A percentile compares a stretch with the other conserved stretches of the same genome.
Evolutionary conservation across 2,329 filamentous ascomycete genomes (phyloP).

Genomic region (Blastomyces parvus): DNA sequence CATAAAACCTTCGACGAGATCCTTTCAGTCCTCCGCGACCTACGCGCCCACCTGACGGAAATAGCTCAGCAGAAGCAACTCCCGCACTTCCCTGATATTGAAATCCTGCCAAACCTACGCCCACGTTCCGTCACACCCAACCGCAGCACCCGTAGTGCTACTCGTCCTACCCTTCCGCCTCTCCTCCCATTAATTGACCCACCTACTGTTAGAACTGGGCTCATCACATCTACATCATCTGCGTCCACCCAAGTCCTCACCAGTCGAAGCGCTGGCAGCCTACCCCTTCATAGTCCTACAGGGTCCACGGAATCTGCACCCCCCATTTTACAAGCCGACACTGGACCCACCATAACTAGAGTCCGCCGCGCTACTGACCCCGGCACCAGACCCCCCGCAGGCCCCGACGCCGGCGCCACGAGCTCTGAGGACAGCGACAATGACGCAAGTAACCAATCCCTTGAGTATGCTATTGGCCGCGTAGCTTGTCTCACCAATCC

Average conservation of each 20-base stretch:
- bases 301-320: neutral
- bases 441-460: neutral
- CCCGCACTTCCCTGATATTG: slow-evolving; percentile 31
- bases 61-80: slow-evolving; percentile 13
- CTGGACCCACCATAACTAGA: neutral
- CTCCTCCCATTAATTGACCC: neutral
- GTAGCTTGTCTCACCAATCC: neutral
- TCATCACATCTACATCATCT: neutral
- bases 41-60: slow-evolving; percentile 19
- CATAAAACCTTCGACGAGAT: slow-evolving; percentile 26
- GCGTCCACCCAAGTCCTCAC: neutral
- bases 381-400: neutral
- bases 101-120: slow-evolving; percentile 30
- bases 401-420: neutral
- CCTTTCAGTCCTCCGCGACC: slow-evolving; percentile 20
- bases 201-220: neutral
- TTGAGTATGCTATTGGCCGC: neutral
- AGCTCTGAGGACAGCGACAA: neutral
- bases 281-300: neutral
- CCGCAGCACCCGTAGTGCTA: neutral
- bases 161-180: neutral
- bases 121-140: slow-evolving; percentile 8
- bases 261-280: neutral
- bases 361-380: neutral
- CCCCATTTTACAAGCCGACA: neutral